Evolutionary conservation across 495 filamentous ascomycete species (phyloP), one percentile per base, ranked within the genome.

Genomic region (Trichoderma erinaceum): DNA sequence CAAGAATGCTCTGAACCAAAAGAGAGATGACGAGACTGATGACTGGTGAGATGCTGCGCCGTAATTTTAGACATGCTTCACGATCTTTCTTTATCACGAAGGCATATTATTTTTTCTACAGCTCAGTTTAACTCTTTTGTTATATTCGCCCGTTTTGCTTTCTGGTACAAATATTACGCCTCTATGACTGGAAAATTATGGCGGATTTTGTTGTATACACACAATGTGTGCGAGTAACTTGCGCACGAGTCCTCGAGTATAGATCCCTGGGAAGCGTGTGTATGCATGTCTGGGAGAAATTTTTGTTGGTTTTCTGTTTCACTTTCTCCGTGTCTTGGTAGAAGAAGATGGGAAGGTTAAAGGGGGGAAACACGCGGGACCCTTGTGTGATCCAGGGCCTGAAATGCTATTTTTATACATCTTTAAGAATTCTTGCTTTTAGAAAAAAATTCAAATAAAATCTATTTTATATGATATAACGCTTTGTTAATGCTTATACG

Each of bases 11-110:
- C 86, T 87, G 78, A 90, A 95, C 75, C 86, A 81, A 69, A 86
- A 84, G 68, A 84, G 84, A 72, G 87, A 91, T 68, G 91, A 95
- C 66, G 92, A 95, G 71, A 50, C 41, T 48, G 86, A 88, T 67
- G 86, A 87, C 63, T 87, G 86, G 85, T 87, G 82, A 74, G 74
- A 48, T 38, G 35, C 3, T 23, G 21, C 48, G 43, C 48, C 48
- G 21, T n/a, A 21, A 21, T 52, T 21, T 52, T 46, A 64, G 18
- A 69, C 46, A 38, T 65, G 35, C 66, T 66, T 52, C 43, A 41
- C 18, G 65, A 64, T 50, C 27, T 66, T 65, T 41, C 38, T 13
- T 63, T 64, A 38, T 43, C 12, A 66, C 50, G 50, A 32, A 61
- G 25, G 56, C 56, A 61, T 61, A 29, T 25, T 25, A 38, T 38